These are phyloP conservation scores for Dispira simplex DNA, from an alignment of 192 early-diverging fungal species.

Conservation along the genomic window DNA sequence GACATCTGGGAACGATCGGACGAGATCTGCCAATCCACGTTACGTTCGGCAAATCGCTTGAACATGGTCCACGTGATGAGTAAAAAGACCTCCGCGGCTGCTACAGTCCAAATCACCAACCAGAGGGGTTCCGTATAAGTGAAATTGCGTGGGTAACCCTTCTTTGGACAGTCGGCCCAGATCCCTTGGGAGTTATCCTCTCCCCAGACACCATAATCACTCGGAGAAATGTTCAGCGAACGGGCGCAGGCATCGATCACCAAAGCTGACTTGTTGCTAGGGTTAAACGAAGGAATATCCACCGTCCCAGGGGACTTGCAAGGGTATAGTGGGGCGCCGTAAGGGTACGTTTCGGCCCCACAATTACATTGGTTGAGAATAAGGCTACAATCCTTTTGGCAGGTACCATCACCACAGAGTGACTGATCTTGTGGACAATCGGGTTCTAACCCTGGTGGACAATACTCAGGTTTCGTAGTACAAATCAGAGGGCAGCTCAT, in stretches of 20 bases:
- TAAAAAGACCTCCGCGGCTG: conserved; percentile 20
- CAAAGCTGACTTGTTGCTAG: conserved; percentile 18
- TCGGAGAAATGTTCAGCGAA: conserved; percentile 13
- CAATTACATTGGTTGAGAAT: conserved; percentile 27
- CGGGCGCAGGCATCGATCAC: conserved; percentile 20
- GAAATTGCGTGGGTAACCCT: conserved; percentile 17
- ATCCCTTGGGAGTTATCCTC: conserved; percentile 11
- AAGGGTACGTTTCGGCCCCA: conserved; percentile 16
- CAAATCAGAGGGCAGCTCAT: conserved; percentile 28
- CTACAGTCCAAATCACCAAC: conserved; percentile 22
- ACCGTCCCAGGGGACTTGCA: conserved; percentile 20
- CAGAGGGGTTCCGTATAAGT: conserved; percentile 20
- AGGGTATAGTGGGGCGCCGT: conserved; percentile 13
- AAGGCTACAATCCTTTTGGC: conserved; percentile 23
- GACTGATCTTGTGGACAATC: conserved; percentile 19
- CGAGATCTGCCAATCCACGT: conserved; percentile 6
- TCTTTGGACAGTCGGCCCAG: conserved; percentile 25
- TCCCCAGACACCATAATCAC: conserved; percentile 16
- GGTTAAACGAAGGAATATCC: conserved; percentile 25
- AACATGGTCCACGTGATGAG: conserved; percentile 23
- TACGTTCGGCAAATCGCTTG: conserved; percentile 19
- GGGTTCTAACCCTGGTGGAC: conserved; percentile 19
- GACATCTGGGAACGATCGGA: neutral
- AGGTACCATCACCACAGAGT: conserved; percentile 34
- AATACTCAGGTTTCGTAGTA: conserved; percentile 16